Percentiles rank a stretch among this genome's conserved stretches.
Conservation (phyloP, 176 grass and related monocot genomes). For the Oropetium thomaeum region DNA sequence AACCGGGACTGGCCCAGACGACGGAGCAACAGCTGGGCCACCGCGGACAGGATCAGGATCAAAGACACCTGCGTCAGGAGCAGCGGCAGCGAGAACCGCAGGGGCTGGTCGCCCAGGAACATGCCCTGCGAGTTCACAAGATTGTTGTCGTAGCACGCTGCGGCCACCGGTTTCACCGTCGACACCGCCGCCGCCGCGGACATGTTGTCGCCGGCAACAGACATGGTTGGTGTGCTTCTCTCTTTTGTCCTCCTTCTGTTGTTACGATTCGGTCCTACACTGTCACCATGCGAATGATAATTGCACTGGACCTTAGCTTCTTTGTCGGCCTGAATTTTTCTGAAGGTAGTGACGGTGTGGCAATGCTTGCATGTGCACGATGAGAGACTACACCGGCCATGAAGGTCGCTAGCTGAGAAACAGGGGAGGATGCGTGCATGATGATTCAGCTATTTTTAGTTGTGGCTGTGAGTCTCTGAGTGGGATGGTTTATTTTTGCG, state of each 20-base stretch:
- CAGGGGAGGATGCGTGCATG: neutral
- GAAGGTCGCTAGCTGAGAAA: neutral
- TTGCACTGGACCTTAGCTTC: neutral
- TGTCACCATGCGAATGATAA: neutral
- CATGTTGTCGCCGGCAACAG: constrained; percentile 1
- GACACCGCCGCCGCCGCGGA: no score
- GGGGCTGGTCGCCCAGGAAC: constrained; percentile 64
- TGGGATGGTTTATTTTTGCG: no score
- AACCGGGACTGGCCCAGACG: constrained; percentile 52
- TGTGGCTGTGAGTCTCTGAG: constrained; percentile 32
- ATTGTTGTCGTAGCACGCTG: constrained; percentile 75
- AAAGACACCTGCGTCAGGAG: constrained; percentile 60
- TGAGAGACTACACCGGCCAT: neutral
- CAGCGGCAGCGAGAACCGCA: constrained; percentile 55
- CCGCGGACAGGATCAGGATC: constrained; percentile 55
- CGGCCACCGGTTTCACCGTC: constrained; percentile 55
- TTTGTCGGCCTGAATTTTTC: neutral
- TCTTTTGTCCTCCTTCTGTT: neutral
- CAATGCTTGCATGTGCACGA: neutral
- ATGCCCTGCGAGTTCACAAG: constrained; percentile 74
- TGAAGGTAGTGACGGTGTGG: neutral
- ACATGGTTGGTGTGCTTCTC: neutral
- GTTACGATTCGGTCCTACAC: neutral
- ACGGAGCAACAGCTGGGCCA: constrained; percentile 37
- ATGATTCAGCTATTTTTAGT: constrained; percentile 6